Base-by-base conservation (phyloP, 768 basidiomycete genomes). In the Suillus decipiens region DNA sequence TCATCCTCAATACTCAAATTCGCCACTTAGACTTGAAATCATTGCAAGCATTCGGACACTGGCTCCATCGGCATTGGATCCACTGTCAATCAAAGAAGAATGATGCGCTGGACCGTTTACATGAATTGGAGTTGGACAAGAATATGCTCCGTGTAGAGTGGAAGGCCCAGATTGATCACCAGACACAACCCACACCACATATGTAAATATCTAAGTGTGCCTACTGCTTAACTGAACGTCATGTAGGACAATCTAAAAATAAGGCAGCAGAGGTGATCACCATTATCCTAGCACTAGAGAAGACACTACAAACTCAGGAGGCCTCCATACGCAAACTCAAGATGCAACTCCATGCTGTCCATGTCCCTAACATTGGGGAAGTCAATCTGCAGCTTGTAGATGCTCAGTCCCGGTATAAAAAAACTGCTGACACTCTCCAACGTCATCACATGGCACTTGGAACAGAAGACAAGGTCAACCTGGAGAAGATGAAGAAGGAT, bases 1-100 rank as follows among this genome's bases (percentile, higher is more conserved):
- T 70, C 34, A 53, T 69, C 0, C 61, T 77, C 10, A 69, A 77
- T 56, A 61, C 22, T 2, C n/a, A 45, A 45, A 45, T 45, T 45
- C 5, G 10, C 1, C 43, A 45, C 9, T 10, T 45, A 10, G 43
- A 45, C 43, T 45, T n/a, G 0, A 45, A 45, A 45, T 45, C 43
- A 1, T 45, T 45, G 3, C n/a, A 45, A 45, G 43, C n/a, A 4
- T 10, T 41, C 7, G 39, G 39, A 41, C 39, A 41, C 15, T 41
- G 39, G 39, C 39, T 41, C 15, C 39, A 41, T 41, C 6, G 39
- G 39, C 39, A 1, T 17, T 41, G 15, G 39, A 41, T 41, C 15
- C 39, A 41, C 39, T 41, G 39, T 41, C 39, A 41, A 41, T 17
- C 15, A 0, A 17, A 17, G 39, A 41, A 17, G 15, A 15, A 41